phyloP scores from a whole-genome alignment of 345 rosid species.

The Cardiospermum halicacabum region DNA sequence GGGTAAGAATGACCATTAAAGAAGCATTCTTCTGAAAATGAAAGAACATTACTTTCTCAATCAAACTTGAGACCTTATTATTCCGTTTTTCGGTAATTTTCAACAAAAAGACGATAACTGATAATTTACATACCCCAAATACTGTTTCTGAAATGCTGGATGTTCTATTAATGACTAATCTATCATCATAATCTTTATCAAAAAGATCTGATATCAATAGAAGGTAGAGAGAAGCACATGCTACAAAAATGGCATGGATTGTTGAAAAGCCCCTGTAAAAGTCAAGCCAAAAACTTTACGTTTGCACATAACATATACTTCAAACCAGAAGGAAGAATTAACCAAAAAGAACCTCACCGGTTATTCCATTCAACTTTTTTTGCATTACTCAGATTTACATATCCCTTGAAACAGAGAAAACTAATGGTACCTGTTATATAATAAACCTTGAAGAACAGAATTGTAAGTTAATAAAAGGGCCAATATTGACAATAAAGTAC shows the following conservation, averaged over 20 bases:
- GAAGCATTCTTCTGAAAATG: background rate
- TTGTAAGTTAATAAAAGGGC: conserved; percentile 7
- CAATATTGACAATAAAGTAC: too few species aligned
- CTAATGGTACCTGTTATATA: conserved; percentile 52
- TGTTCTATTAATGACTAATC: conserved; percentile 42
- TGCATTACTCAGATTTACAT: conserved; percentile 42
- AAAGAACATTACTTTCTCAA: background rate
- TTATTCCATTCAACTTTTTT: conserved; percentile 83
- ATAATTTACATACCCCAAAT: conserved; percentile 54
- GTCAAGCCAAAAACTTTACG: conserved; percentile 9
- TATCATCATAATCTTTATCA: conserved; percentile 46
- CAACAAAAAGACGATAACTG: background rate
- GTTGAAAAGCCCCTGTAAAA: conserved; percentile 81
- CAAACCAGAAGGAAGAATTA: background rate
- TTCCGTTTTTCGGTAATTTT: background rate
- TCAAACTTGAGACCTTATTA: background rate
- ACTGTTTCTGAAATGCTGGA: conserved; percentile 46
- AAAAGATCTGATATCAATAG: conserved; percentile 57
- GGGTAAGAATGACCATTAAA: background rate
- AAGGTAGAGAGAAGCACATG: conserved; percentile 60
- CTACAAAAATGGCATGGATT: conserved; percentile 62
- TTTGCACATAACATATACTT: background rate
- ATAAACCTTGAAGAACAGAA: conserved; percentile 52
- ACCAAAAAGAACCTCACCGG: conserved; percentile 34
- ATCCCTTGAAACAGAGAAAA: conserved; percentile 42